These are phyloP conservation scores for Phytopythium montanum DNA, from an alignment of 352 stramenopile genomes.

Conservation along the genomic window DNA sequence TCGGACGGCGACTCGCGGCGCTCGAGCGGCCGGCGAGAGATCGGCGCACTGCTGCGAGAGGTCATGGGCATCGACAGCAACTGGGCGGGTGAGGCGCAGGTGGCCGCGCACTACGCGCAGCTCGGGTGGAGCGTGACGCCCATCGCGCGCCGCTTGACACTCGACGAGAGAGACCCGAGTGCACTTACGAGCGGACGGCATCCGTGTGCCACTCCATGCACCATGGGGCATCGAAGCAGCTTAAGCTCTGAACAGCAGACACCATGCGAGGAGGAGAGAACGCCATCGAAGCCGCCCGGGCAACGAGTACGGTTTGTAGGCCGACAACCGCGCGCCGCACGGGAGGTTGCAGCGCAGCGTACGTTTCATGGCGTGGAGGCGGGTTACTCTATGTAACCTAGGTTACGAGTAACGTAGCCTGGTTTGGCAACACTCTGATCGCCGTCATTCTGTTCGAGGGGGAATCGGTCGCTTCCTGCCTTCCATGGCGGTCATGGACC, in stretches of 20 bases:
- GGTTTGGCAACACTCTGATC: too few species aligned
- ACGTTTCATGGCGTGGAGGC: background rate
- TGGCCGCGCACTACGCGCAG: conserved; percentile 30
- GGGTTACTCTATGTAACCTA: background rate
- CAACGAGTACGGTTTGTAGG: too few species aligned
- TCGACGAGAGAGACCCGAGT: background rate
- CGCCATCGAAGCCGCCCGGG: too few species aligned
- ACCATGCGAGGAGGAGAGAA: too few species aligned
- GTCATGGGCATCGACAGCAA: conserved; percentile 21
- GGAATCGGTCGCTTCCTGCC: background rate
- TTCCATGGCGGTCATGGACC: background rate
- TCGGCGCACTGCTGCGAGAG: conserved; percentile 12
- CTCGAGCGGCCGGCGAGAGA: conserved; percentile 10
- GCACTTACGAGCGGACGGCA: conserved; percentile 7
- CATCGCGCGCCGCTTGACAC: too few species aligned
- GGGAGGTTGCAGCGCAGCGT: too few species aligned
- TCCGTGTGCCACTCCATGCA: conserved; percentile 1
- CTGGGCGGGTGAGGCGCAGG: conserved; percentile 37
- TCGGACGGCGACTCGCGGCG: conserved; percentile 9
- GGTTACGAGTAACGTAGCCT: background rate
- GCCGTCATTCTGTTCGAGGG: background rate
- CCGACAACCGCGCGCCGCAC: too few species aligned
- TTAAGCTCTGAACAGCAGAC: too few species aligned
- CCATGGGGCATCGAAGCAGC: too few species aligned
- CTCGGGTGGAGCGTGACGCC: conserved; percentile 26